Base-by-base conservation (phyloP, 192 early-diverging fungal species). In the Diversispora eburnea region DNA sequence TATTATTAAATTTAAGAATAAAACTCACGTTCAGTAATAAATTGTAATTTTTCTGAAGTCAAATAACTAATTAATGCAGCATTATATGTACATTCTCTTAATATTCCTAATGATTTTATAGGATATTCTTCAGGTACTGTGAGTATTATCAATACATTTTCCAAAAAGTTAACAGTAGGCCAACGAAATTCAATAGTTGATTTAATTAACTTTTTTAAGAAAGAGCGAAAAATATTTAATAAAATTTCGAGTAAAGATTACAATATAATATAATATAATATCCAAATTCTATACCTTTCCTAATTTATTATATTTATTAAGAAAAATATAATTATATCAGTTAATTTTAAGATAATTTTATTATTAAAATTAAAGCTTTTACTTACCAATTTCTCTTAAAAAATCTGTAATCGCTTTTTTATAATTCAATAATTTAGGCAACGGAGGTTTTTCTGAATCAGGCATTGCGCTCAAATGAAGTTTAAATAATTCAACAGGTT, bases 321-420 rank as follows among this genome's bases (percentile, higher is more conserved):
- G 3, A n/a, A n/a, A 17, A 56, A 56, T n/a, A 56, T 19, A 56
- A 56, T n/a, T 13, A 13, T 13, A 13, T 9, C 4, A 17, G 17
- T 56, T n/a, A 13, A 13, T 56, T 56, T 56, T 56, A 13, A 56
- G 17, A 56, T 56, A 56, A 9, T 13, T 4, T 56, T n/a, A 56
- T 56, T n/a, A 19, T 56, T 13, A 56, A 56, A 56, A 56, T n/a
- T 4, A 6, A 56, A 56, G n/a, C n/a, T n/a, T 56, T 39, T 39
- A 61, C 33, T 39, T 61, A 61, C 59, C 62, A 17, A 65, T 46
- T 5, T 5, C 20, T 65, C 5, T 46, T 17, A 65, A 20, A 68
- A 54, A 68, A 68, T 68, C 67, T 13, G 51, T 42, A 17, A 68
- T 68, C 3, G 67, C 67, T 68, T 54, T 68, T 0, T 33, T 68